Base-by-base conservation (phyloP, 345 rosid species). In the Anacardium occidentale region DNA sequence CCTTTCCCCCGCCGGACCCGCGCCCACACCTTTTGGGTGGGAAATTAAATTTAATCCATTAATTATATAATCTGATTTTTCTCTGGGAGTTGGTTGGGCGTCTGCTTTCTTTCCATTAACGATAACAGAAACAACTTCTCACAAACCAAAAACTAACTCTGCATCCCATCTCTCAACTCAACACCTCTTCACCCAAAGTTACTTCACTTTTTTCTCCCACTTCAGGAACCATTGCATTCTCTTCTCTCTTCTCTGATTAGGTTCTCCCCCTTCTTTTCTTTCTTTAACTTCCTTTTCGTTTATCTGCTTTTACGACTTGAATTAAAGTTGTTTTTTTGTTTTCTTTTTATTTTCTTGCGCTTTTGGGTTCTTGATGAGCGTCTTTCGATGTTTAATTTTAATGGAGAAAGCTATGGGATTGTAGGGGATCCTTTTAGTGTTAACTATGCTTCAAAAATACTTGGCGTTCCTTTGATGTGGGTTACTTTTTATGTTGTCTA, bases 121-220 rank as follows among this genome's bases (percentile, higher is more conserved):
- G 77, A 69, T 29, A 3, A 29, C 32, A 29, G 32, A 29, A 29
- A 29, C 32, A 29, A 29, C 57, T 65, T 65, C 40, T 14, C 25
- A 70, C 72, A 32, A 45, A 80, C 57, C 59, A 64, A n/a, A n/a
- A n/a, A n/a, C 72, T 74, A 53, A 47, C 64, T 71, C 60, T 66
- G 73, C 72, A 74, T 79, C 82, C 63, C 79, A 63, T 70, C 89
- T 86, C 88, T 89, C 77, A 91, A 87, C 87, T 88, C 78, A 78
- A 37, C 8, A 37, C 7, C 42, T 37, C 42, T 37, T 7, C 18
- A 44, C 13, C 67, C 66, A 74, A 81, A 80, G 84, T 74, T 76
- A 74, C 22, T 71, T 82, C 71, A 57, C 81, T 78, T 17, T 59
- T 54, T 59, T 64, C 56, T 63, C 40, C 20, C n/a, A 68, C 64